These are phyloP conservation scores for Isoetes engelmannii DNA, from an alignment of 83 land plant genomes.

Conservation along the genomic window DNA sequence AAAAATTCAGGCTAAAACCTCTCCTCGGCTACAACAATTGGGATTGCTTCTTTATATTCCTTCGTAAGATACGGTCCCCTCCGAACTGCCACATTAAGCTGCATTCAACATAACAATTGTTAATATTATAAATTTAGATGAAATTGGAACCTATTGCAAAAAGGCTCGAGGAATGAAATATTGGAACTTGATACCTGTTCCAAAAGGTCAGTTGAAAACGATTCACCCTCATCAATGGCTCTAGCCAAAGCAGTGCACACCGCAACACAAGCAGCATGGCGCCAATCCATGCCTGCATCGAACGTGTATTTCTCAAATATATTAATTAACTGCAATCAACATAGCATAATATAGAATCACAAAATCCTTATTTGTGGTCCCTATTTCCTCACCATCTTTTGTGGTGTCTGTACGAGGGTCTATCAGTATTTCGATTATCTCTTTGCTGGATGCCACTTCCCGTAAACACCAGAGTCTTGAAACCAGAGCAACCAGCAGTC, in stretches of 20 bases:
- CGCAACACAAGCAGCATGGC: conserved; percentile 29
- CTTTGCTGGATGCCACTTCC: conserved; percentile 15
- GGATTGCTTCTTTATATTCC: conserved; percentile 10
- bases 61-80: conserved; percentile 21
- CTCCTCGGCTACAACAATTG: conserved; percentile 21
- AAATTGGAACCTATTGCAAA: background rate
- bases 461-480: conserved; percentile 17
- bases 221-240: conserved; percentile 16
- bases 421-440: conserved; percentile 10
- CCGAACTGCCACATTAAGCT: conserved; percentile 21
- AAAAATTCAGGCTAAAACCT: conserved; percentile 10
- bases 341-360: background rate
- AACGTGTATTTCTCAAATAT: too few species aligned
- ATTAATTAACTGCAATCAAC: background rate
- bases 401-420: conserved; percentile 20
- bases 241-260: conserved; percentile 16
- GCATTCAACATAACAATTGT: background rate
- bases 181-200: background rate
- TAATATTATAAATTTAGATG: background rate
- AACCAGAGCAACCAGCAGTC: conserved; percentile 10
- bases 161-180: too few species aligned
- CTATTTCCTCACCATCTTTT: conserved; percentile 11
- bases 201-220: conserved; percentile 7
- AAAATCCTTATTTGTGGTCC: background rate
- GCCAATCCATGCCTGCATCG: conserved; percentile 26